These are phyloP conservation scores for Smallanthus sonchifolius DNA, from an alignment of 129 eudicot genomes.

Conservation along the genomic window DNA sequence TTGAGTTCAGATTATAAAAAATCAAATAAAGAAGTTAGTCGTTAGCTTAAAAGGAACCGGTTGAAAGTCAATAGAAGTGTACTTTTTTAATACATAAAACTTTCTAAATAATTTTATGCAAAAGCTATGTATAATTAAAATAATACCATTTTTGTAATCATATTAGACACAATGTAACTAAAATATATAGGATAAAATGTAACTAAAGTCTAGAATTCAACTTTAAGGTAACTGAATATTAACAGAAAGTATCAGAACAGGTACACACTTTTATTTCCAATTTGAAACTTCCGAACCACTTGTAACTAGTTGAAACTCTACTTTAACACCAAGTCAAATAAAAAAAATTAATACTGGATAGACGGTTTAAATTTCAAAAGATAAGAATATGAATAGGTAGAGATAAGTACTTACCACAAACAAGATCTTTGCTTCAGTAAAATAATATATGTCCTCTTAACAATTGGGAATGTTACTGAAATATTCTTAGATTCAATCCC, in stretches of 20 bases:
- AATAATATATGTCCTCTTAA: constrained; percentile 37
- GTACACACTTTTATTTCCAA: not conserved
- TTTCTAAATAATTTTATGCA: not conserved
- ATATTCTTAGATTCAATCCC: constrained; percentile 37
- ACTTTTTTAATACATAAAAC: not conserved
- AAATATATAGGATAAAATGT: not conserved
- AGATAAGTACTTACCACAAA: constrained; percentile 44
- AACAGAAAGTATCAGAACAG: not conserved
- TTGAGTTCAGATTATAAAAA: not conserved
- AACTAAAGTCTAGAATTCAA: not conserved
- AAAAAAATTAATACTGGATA: not conserved
- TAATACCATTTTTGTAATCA: not conserved
- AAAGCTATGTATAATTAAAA: not conserved
- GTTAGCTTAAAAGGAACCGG: not conserved
- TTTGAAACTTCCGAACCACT: not conserved
- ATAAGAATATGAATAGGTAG: not conserved
- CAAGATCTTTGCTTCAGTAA: constrained; percentile 47
- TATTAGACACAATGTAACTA: not conserved
- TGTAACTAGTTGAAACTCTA: not conserved
- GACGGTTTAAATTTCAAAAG: not conserved
- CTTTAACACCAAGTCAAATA: not conserved
- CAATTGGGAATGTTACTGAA: constrained; percentile 28
- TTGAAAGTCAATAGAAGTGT: not conserved
- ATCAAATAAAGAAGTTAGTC: not conserved
- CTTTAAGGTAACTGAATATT: not conserved